phyloP scores from a whole-genome alignment of 805 yeast species.

The Sungouiella thailandica region DNA sequence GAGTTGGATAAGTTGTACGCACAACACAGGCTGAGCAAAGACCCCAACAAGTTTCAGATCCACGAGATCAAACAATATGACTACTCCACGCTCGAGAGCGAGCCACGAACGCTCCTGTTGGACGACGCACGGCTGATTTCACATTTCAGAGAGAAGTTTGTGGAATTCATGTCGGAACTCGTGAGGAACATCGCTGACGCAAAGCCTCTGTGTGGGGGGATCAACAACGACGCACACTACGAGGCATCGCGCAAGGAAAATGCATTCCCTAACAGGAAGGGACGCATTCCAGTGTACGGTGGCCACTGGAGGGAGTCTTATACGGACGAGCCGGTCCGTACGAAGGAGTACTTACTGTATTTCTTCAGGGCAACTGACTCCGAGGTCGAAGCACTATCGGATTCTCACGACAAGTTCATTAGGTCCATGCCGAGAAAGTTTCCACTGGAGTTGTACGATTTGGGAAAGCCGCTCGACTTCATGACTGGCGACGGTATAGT shows the following conservation, averaged over 20 bases:
- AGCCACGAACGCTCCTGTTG: not conserved
- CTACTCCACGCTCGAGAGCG: not conserved
- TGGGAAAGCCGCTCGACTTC: constrained; percentile 15
- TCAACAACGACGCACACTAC: constrained; percentile 28
- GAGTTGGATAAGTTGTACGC: constrained; percentile 1
- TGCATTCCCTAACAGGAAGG: constrained; percentile 17
- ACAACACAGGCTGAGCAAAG: not conserved
- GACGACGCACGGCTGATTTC: constrained; percentile 2
- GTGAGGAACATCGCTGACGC: constrained; percentile 15
- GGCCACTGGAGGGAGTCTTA: constrained; percentile 32
- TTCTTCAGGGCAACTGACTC: constrained; percentile 17
- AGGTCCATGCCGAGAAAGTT: constrained; percentile 17
- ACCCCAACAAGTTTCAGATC: not conserved
- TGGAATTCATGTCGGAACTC: constrained; percentile 17
- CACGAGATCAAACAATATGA: constrained; percentile 4
- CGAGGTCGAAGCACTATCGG: constrained; percentile 17
- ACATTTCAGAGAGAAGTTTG: constrained; percentile 14
- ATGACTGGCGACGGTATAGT: constrained; percentile 38
- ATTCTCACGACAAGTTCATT: constrained; percentile 20
- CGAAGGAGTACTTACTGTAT: constrained; percentile 18
- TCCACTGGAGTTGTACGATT: constrained; percentile 19
- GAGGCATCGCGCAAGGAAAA: constrained; percentile 13
- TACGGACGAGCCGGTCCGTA: constrained; percentile 24
- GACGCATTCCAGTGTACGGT: constrained; percentile 27
- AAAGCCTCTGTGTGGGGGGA: constrained; percentile 17